Evolutionary conservation across 208 protist genomes (phyloP), one percentile per base, ranked within the genome.

Genomic region (Acanthamoeba royreba): DNA sequence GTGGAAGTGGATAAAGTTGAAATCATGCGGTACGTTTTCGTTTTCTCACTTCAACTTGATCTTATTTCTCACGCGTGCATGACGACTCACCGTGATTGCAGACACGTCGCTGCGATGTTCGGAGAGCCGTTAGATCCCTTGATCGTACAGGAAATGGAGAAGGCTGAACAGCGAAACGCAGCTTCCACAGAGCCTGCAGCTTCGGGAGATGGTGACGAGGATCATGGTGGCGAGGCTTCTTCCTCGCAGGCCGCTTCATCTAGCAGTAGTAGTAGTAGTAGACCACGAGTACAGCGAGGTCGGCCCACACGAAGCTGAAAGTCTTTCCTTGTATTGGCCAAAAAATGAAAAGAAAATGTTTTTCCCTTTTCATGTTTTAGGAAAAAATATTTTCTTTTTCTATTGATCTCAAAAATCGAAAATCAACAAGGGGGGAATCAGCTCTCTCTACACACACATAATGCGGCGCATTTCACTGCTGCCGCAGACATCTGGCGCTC

Each of bases 101-200:
- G 72, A n/a, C 72, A 83, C 17, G 72, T 83, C 3, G 72, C 72
- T 17, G 35, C 42, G 0, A 83, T 83, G 72, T 83, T 83, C 19
- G 72, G 72, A 2, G 72, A 83, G 72, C 42, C 11, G 11, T 31
- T 83, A 1, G 72, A 83, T 15, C 72, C 72, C 11, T 15, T 83
- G 40, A 83, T 83, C 19, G 72, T 83, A 9, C 72, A 83, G 72
- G 72, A 83, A 43, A 83, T 83, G 72, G 72, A 83, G 35, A 83
- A 83, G 72, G 72, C 72, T 25, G 11, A 40, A 43, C 72, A 52
- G 42, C 72, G 52, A 40, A 52, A 33, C 17, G 72, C 5, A 9
- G 31, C 2, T n/a, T n/a, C 11, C 17, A 43, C 5, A 9, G 31
- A n/a, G n/a, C n/a, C n/a, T n/a, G n/a, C n/a, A n/a, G n/a, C n/a